Base-by-base conservation (phyloP, 2,329 filamentous ascomycete species). In the Fusarium nurragi region DNA sequence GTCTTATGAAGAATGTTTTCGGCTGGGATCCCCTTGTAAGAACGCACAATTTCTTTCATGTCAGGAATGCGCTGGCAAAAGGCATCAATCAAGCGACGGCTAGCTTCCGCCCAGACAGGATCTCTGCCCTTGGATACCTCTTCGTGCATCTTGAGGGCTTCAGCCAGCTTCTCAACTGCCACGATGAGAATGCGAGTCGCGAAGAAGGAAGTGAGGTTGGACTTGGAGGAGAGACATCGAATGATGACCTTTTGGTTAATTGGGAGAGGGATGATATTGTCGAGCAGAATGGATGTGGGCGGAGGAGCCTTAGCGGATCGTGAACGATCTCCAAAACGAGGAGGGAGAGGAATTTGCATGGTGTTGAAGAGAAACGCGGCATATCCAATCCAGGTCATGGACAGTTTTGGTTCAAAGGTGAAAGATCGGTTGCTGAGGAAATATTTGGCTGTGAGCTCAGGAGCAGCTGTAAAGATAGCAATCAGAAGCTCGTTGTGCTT, bases 381-480 rank as follows among this genome's bases (percentile, higher is more conserved):
- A 74, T 96, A 97, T 38, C 94, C 94, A 68, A 98, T 91, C 95
- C 95, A 99, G 0, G 93, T 95, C 40, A 93, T 89, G 4, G 93
- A 95, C 6, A 96, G 83, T 73, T 97, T 98, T 0, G 95, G 94
- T 38, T 98, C 94, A 64, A 97, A 93, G 0, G 89, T 87, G 71
- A 98, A 95, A 51, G 89, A 86, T 60, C 86, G 88, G 73, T 93
- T 94, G 73, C 87, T 89, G 39, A 88, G 83, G 73, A 97, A 98
- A 75, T 96, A 99, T 71, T 93, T 89, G 39, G 93, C 90, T 2
- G 97, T 86, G 4, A 98, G 83, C 77, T 98, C 95, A 1, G 96
- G 94, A 0, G 90, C 92, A 9, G 87, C 86, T 62, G 83, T 84
- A 73, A 99, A 97, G 30, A 97, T 93, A 5, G 89, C 84, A 6